These are phyloP conservation scores for Raphanus raphanistrum DNA, from an alignment of 345 rosid genomes.

Conservation along the genomic window DNA sequence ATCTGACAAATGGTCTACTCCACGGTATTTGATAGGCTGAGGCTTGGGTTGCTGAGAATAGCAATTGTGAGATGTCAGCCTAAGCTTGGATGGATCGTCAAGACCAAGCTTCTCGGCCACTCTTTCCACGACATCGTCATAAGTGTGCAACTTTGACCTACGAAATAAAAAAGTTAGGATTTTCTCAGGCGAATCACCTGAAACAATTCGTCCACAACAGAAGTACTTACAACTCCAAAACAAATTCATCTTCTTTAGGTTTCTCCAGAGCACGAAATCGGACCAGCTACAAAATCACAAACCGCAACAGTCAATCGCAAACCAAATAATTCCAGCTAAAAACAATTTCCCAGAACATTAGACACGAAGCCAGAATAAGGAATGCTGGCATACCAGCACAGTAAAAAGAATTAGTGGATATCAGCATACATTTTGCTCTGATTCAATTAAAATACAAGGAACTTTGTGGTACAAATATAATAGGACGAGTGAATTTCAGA, in stretches of 20 bases:
- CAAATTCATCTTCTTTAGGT: constrained; percentile 88
- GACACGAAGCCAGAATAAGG: constrained; percentile 1
- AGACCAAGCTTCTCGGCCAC: constrained; percentile 84
- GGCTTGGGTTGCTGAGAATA: constrained; percentile 99
- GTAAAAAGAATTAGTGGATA: neutral
- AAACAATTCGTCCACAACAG: constrained; percentile 26
- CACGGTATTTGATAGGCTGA: constrained; percentile 83
- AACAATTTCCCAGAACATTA: constrained; percentile 14
- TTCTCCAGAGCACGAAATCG: constrained; percentile 87
- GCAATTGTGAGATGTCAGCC: constrained; percentile 97
- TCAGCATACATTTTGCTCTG: constrained; percentile 3
- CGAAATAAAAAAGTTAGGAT: constrained; percentile 27
- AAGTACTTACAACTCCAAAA: constrained; percentile 80
- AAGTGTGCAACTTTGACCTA: constrained; percentile 90
- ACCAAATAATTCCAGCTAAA: neutral
- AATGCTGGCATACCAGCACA: neutral
- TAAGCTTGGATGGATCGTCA: constrained; percentile 84
- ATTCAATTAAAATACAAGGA: constrained; percentile 5
- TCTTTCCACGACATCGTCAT: constrained; percentile 92
- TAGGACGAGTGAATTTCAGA: neutral
- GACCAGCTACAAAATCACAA: constrained; percentile 58
- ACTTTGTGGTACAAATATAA: constrained; percentile 2
- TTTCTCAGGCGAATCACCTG: constrained; percentile 3
- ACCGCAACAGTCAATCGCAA: neutral
- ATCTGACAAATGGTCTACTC: constrained; percentile 82